Evolutionary conservation across 2,329 filamentous ascomycete genomes (phyloP).

Genomic region (Trichoderma gracile): DNA sequence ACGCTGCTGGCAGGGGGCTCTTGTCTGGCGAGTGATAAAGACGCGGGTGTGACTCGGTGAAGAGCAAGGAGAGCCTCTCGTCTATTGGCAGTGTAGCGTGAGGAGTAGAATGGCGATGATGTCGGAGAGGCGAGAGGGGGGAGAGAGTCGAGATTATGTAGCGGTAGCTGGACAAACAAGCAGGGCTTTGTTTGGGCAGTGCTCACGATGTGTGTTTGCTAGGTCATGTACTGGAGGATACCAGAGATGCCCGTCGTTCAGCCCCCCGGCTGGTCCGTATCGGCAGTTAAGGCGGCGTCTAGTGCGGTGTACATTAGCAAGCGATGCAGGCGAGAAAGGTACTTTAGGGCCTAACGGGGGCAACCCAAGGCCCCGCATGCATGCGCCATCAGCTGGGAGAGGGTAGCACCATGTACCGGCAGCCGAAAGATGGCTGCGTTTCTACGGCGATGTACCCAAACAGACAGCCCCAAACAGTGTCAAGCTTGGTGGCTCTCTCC

Average conservation of each 20-base stretch:
- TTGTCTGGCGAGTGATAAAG: constrained; percentile 14
- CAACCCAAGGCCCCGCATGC: constrained; percentile 14
- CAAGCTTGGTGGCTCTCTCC: background rate
- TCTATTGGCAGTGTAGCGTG: background rate
- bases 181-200: background rate
- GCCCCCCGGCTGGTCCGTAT: constrained; percentile 12
- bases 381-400: constrained; percentile 16
- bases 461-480: background rate
- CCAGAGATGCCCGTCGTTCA: background rate
- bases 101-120: background rate
- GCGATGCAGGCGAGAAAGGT: background rate
- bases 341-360: constrained; percentile 3
- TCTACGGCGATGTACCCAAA: background rate
- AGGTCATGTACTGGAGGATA: constrained; percentile 10
- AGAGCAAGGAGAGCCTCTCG: background rate
- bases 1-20: background rate
- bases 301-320: too few species aligned
- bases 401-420: background rate
- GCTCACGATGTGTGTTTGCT: constrained; percentile 4
- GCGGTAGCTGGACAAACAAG: background rate
- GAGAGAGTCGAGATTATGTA: background rate
- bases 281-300: background rate
- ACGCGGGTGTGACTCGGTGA: background rate
- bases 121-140: background rate
- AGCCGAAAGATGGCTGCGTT: background rate